Conservation (phyloP, 179 eudicot species). For the Amaranthus tricolor region DNA sequence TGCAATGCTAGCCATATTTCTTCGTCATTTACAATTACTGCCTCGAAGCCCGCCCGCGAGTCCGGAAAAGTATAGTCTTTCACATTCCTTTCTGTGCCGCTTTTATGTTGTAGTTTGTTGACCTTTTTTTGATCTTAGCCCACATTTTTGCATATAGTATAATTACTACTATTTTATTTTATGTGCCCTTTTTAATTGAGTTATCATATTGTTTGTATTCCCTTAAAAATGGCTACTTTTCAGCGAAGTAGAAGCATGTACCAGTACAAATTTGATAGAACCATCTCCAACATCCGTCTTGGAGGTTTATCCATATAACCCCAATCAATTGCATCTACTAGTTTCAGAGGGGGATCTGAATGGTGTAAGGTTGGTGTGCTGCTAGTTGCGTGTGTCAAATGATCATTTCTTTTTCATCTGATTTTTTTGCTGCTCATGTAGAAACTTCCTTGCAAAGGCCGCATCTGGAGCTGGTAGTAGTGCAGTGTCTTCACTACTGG, state of each 20-base stretch:
- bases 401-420: slow-evolving; percentile 19
- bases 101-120: not conserved
- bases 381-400: slow-evolving; percentile 14
- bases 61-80: slow-evolving; percentile 73
- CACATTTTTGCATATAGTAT: not conserved
- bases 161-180: not conserved
- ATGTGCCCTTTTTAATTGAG: slow-evolving; percentile 10
- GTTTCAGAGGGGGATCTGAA: slow-evolving; percentile 80
- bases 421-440: slow-evolving; percentile 35
- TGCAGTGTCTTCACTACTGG: slow-evolving; percentile 59
- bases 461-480: slow-evolving; percentile 49
- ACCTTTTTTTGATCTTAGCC: not conserved
- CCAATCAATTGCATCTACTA: slow-evolving; percentile 64
- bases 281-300: slow-evolving; percentile 54
- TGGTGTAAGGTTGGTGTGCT: slow-evolving; percentile 74
- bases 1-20: slow-evolving; percentile 86
- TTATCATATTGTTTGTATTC: slow-evolving; percentile 2
- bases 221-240: slow-evolving; percentile 18
- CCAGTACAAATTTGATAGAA: slow-evolving; percentile 45
- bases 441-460: slow-evolving; percentile 73
- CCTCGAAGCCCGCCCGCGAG: slow-evolving; percentile 96
- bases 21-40: slow-evolving; percentile 87
- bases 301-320: slow-evolving; percentile 64
- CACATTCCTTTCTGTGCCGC: not conserved
- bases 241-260: slow-evolving; percentile 56